Conservation (phyloP, 306 rosid genomes). For the Pyrus bretschneideri region DNA sequence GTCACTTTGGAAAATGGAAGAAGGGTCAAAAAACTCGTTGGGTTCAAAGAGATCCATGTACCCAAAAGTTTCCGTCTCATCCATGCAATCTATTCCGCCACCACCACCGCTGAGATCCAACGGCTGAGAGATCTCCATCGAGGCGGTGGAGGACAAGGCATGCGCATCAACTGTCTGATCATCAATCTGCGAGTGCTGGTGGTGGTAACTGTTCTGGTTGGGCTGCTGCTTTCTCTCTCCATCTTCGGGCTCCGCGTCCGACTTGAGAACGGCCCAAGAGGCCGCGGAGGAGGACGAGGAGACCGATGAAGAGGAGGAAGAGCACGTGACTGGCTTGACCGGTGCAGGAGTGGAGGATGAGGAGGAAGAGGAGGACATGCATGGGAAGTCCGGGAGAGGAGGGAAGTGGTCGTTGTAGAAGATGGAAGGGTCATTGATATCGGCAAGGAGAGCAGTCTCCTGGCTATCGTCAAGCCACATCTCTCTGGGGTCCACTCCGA, state of each 20-base stretch:
- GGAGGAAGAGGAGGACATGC: conserved; percentile 91
- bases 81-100: conserved; percentile 42
- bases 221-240: conserved; percentile 12
- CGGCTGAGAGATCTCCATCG: conserved; percentile 51
- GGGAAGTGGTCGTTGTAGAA: conserved; percentile 71
- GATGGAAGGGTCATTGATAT: conserved; percentile 39
- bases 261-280: conserved; percentile 66
- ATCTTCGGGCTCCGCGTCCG: conserved; percentile 40
- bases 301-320: conserved; percentile 41
- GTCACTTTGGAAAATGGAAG: conserved; percentile 46
- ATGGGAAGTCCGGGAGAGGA: conserved; percentile 69
- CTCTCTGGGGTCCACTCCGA: conserved; percentile 29
- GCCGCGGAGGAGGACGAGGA: conserved; percentile 60
- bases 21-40: conserved; percentile 56
- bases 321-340: conserved; percentile 32
- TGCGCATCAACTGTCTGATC: neutral
- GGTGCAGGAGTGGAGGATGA: conserved; percentile 47
- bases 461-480: conserved; percentile 51
- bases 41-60: conserved; percentile 67
- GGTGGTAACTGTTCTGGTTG: neutral
- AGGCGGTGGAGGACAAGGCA: conserved; percentile 49
- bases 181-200: neutral
- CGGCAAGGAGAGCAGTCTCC: conserved; percentile 27
- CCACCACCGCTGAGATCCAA: neutral
- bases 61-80: conserved; percentile 64